phyloP scores from a whole-genome alignment of 1,284 basidiomycete genomes.

The Cryptococcus maquisensis region DNA sequence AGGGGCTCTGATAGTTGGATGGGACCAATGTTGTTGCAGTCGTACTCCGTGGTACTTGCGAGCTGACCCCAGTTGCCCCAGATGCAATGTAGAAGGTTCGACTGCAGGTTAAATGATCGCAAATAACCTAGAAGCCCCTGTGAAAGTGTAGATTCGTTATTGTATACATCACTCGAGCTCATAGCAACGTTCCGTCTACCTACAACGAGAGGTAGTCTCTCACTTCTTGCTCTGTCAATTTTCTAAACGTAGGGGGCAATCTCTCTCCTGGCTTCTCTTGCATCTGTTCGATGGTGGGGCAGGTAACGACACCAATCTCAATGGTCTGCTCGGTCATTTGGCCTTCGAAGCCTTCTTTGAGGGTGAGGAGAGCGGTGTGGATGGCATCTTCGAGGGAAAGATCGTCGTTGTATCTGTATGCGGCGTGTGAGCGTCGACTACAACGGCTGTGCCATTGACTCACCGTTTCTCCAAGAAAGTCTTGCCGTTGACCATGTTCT shows the following conservation, averaged over 20 bases:
- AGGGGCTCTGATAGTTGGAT: too few species aligned
- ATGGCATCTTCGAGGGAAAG: constrained; percentile 98
- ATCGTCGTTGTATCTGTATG: constrained; percentile 90
- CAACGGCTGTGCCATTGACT: constrained; percentile 29
- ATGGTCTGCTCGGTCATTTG: constrained; percentile 99
- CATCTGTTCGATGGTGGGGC: constrained; percentile 71
- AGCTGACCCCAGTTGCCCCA: too few species aligned
- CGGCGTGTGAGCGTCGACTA: not conserved
- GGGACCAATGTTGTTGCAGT: too few species aligned
- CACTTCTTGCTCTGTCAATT: constrained; percentile 89
- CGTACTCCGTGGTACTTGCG: too few species aligned
- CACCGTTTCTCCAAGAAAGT: constrained; percentile 97
- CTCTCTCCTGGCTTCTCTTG: constrained; percentile 66
- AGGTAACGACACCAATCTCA: constrained; percentile 93
- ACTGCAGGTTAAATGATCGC: too few species aligned
- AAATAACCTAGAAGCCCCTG: too few species aligned
- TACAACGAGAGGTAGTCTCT: constrained; percentile 71
- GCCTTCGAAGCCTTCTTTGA: constrained; percentile 99
- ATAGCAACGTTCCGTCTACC: not conserved
- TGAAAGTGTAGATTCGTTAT: not conserved
- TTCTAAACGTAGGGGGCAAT: constrained; percentile 82
- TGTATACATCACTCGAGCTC: constrained; percentile 8
- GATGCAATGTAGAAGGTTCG: too few species aligned
- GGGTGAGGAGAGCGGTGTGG: constrained; percentile 94
- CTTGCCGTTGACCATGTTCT: constrained; percentile 99